Evolutionary conservation across 2,329 filamentous ascomycete species (phyloP).

Genomic region (Aureobasidium sp.): DNA sequence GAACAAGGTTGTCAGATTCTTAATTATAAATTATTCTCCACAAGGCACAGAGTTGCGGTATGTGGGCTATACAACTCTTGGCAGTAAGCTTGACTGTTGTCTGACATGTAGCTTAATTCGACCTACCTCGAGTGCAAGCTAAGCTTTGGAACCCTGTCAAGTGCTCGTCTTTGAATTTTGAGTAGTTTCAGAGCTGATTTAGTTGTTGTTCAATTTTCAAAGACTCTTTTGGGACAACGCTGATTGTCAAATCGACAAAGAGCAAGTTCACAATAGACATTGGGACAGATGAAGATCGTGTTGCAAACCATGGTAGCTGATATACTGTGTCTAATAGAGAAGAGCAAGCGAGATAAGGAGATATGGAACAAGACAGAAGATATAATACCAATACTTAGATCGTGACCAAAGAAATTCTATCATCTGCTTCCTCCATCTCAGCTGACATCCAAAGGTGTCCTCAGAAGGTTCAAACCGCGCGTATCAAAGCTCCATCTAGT

Average conservation of each 20-base stretch:
- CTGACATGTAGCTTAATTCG: background rate
- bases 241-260: background rate
- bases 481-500: background rate
- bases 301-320: background rate
- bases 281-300: background rate
- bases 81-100: background rate
- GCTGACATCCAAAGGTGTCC: background rate
- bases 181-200: background rate
- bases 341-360: background rate
- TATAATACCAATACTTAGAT: background rate
- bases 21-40: background rate
- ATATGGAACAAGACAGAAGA: background rate
- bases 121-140: background rate
- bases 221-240: background rate
- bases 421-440: background rate
- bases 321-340: background rate
- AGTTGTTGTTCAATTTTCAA: background rate
- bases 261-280: background rate
- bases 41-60: background rate
- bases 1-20: background rate
- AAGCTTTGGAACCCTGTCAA: background rate
- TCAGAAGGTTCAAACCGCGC: background rate
- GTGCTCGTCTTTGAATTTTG: background rate
- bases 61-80: background rate
- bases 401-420: background rate